These are phyloP conservation scores for Aspergillus sp. DNA, from an alignment of 2,329 filamentous ascomycete genomes.

Conservation along the genomic window DNA sequence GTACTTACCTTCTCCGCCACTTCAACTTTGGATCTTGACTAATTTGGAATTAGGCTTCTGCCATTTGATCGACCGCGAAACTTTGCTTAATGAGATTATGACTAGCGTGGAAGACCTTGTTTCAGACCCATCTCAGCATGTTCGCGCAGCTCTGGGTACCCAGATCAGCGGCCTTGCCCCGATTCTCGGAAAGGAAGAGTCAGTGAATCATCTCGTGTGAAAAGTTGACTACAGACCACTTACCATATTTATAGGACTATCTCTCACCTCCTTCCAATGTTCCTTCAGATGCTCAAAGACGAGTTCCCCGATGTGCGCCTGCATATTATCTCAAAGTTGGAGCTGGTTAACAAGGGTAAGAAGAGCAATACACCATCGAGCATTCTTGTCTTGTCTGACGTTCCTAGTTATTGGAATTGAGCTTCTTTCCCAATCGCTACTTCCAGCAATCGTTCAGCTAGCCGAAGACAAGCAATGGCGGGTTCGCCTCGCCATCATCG, in stretches of 20 bases:
- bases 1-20: constrained; percentile 35
- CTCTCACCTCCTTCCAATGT: constrained; percentile 95
- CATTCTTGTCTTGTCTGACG: constrained; percentile 1
- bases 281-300: constrained; percentile 98
- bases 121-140: constrained; percentile 92
- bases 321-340: constrained; percentile 99
- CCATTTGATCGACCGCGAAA: constrained; percentile 76
- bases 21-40: constrained; percentile 9
- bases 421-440: constrained; percentile 87
- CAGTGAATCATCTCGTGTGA: constrained; percentile 33
- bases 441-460: constrained; percentile 94
- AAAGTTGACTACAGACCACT: constrained; percentile 7
- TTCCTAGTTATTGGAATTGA: constrained; percentile 89
- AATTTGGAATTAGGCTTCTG: constrained; percentile 68
- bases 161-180: constrained; percentile 96
- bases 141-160: constrained; percentile 88
- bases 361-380: constrained; percentile 3
- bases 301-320: constrained; percentile 97
- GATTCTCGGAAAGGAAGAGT: constrained; percentile 97
- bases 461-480: constrained; percentile 99
- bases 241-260: constrained; percentile 64
- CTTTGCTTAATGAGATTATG: constrained; percentile 93
- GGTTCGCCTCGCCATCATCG: constrained; percentile 94
- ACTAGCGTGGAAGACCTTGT: constrained; percentile 92
- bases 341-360: constrained; percentile 90